A percentile compares a stretch with the other conserved stretches of the same genome.
Conservation (phyloP, 108 stramenopile genomes). For the Skeletonema potamos region DNA sequence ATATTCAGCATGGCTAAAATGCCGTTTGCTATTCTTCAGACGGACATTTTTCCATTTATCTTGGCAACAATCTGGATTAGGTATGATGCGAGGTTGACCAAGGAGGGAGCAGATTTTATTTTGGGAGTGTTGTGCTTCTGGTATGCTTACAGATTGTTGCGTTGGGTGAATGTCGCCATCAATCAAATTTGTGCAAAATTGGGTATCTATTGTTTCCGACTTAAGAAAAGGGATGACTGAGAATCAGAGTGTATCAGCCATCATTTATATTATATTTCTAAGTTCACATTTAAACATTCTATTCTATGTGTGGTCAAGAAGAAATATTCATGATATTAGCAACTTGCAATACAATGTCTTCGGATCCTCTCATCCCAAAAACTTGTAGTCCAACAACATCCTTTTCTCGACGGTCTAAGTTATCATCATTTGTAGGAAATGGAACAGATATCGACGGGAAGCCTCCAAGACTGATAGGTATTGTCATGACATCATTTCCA, state of each 20-base stretch:
- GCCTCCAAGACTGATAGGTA: constrained; percentile 83
- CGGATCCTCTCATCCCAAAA: constrained; percentile 53
- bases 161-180: constrained; percentile 58
- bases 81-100: constrained; percentile 31
- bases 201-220: constrained; percentile 68
- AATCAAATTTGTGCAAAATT: constrained; percentile 62
- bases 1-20: constrained; percentile 83
- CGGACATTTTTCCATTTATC: constrained; percentile 61
- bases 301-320: not conserved
- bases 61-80: constrained; percentile 48
- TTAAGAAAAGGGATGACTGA: constrained; percentile 52
- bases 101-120: constrained; percentile 39
- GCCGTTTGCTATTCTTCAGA: constrained; percentile 68
- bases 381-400: constrained; percentile 47
- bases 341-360: constrained; percentile 48
- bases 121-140: constrained; percentile 49
- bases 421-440: constrained; percentile 7
- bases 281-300: not conserved
- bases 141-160: constrained; percentile 53
- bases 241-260: not conserved
- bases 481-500: constrained; percentile 93
- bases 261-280: not conserved
- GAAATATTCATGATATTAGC: constrained; percentile 18
- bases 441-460: constrained; percentile 84
- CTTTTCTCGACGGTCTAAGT: not conserved